phyloP scores from a whole-genome alignment of 768 basidiomycete species.

The Lactarius quietus region DNA sequence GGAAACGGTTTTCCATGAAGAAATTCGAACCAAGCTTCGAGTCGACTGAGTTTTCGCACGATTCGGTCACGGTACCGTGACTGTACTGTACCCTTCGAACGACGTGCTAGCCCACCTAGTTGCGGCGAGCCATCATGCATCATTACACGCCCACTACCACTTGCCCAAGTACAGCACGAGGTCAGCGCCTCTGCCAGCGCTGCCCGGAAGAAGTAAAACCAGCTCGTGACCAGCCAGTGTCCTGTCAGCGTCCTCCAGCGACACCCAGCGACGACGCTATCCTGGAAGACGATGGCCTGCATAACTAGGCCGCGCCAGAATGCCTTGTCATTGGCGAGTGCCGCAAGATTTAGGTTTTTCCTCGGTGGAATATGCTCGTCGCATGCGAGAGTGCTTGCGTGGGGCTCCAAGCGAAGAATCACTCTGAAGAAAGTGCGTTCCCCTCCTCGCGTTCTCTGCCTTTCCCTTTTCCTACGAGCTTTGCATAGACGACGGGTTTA shows the following conservation, averaged over 20 bases:
- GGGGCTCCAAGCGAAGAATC: constrained; percentile 78
- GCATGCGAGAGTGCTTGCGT: constrained; percentile 69
- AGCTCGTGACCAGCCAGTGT: constrained; percentile 59
- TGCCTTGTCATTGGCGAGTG: constrained; percentile 67
- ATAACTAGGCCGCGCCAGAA: constrained; percentile 43
- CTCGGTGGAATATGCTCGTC: constrained; percentile 60
- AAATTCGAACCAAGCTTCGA: too few relatives aligned
- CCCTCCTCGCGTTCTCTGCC: too few relatives aligned
- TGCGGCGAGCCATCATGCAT: constrained; percentile 48
- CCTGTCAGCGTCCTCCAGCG: constrained; percentile 63
- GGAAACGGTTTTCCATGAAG: neutral
- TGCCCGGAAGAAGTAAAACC: constrained; percentile 68
- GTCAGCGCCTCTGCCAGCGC: constrained; percentile 69
- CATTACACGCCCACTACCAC: constrained; percentile 62
- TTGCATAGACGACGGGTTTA: constrained; percentile 60
- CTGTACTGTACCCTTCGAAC: constrained; percentile 56
- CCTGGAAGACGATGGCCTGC: constrained; percentile 34
- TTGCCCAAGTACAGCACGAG: constrained; percentile 70
- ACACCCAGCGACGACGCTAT: neutral
- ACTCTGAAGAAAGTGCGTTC: constrained; percentile 69
- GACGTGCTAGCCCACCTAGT: constrained; percentile 64
- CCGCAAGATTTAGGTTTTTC: constrained; percentile 75
- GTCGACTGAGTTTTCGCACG: too few relatives aligned
- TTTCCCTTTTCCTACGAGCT: neutral
- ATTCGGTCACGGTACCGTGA: too few relatives aligned